Evolutionary conservation across 1,284 basidiomycete genomes (phyloP).

Genomic region (Leccinum griseonigrum): DNA sequence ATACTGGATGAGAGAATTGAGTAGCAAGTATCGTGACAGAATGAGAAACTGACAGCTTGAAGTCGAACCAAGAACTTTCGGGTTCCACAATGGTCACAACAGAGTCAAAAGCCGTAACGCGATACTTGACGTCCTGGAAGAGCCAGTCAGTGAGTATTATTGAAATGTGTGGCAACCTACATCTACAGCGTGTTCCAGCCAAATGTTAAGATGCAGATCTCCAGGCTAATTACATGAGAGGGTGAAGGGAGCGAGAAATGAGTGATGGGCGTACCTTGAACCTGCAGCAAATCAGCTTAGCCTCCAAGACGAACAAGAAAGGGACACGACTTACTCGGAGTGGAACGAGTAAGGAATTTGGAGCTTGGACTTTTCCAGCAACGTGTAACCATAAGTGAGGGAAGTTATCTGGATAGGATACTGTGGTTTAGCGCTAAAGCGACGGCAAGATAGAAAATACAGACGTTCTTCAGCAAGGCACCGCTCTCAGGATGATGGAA

Average conservation of each 20-base stretch:
- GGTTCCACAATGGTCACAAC: slow-evolving; percentile 84
- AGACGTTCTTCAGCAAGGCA: slow-evolving; percentile 71
- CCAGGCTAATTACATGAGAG: slow-evolving; percentile 51
- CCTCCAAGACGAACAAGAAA: slow-evolving; percentile 4
- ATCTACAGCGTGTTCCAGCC: slow-evolving; percentile 70
- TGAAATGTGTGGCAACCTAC: slow-evolving; percentile 39
- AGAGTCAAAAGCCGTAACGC: slow-evolving; percentile 73
- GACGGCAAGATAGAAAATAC: slow-evolving; percentile 28
- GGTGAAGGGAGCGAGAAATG: neutral
- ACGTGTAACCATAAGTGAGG: slow-evolving; percentile 55
- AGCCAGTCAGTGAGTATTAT: neutral
- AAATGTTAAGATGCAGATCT: slow-evolving; percentile 76
- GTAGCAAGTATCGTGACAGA: neutral
- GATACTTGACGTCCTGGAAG: slow-evolving; percentile 52
- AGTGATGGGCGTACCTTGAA: slow-evolving; percentile 51
- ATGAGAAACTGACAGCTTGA: slow-evolving; percentile 61
- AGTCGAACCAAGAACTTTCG: slow-evolving; percentile 74
- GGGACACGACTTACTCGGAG: slow-evolving; percentile 68
- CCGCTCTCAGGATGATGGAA: slow-evolving; percentile 69
- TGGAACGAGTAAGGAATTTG: slow-evolving; percentile 75
- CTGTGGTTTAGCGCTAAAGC: neutral
- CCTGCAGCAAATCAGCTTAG: slow-evolving; percentile 37
- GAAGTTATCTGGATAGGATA: slow-evolving; percentile 54
- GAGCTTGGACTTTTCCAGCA: slow-evolving; percentile 65
- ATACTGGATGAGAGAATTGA: slow-evolving; percentile 46